phyloP scores from a whole-genome alignment of 352 stramenopile species.

The Phytophthora melonis region DNA sequence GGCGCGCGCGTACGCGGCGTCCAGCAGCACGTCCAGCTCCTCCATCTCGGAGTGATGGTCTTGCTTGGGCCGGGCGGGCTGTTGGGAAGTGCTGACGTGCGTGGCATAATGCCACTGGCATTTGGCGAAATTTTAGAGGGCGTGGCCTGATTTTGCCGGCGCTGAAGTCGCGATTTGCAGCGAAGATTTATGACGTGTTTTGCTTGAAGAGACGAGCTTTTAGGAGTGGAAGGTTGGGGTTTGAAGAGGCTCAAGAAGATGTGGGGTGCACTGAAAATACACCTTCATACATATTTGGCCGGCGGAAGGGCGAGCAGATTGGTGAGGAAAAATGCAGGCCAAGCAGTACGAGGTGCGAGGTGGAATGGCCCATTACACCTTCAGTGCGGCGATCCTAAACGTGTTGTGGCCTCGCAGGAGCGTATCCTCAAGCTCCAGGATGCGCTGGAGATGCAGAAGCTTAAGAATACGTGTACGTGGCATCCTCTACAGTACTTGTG shows the following conservation, averaged over 20 bases:
- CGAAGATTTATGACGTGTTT: neutral
- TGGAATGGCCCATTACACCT: neutral
- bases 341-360: constrained; percentile 68
- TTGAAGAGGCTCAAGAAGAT: neutral
- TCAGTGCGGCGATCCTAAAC: neutral
- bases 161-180: neutral
- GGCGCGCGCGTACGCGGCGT: constrained; percentile 52
- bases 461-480: constrained; percentile 80
- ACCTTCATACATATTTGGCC: too few species aligned
- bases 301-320: neutral
- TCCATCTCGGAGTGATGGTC: constrained; percentile 37
- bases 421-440: constrained; percentile 84
- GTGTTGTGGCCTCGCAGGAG: constrained; percentile 44
- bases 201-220: neutral
- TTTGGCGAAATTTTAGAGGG: constrained; percentile 1
- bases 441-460: constrained; percentile 80
- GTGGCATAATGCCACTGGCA: too few species aligned
- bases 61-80: neutral
- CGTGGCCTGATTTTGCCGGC: constrained; percentile 2
- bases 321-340: constrained; percentile 56
- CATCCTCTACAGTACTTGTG: too few species aligned
- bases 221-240: neutral
- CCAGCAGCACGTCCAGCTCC: constrained; percentile 72
- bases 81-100: neutral
- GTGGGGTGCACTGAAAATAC: neutral